These are phyloP conservation scores for Byssothecium circinans DNA, from an alignment of 2,329 filamentous ascomycete species.

Conservation along the genomic window DNA sequence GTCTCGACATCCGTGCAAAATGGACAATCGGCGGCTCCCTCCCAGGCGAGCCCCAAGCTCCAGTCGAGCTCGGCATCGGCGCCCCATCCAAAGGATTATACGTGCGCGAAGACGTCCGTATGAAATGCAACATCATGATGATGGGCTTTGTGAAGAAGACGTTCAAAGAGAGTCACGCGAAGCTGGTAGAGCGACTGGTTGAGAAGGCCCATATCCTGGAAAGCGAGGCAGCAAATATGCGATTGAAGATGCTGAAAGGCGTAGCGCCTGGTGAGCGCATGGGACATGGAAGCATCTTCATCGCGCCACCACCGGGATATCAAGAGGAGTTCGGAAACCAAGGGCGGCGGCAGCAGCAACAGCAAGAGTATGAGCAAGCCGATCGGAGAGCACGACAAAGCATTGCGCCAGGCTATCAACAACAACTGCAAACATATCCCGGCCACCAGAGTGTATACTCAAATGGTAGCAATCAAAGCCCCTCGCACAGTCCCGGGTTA, in stretches of 20 bases:
- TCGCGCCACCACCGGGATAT: constrained; percentile 41
- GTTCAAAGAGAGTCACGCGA: constrained; percentile 72
- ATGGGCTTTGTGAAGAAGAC: constrained; percentile 79
- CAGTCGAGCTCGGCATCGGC: constrained; percentile 66
- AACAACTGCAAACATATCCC: background rate
- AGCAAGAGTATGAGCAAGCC: background rate
- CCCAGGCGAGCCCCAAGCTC: constrained; percentile 68
- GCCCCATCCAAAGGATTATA: constrained; percentile 72
- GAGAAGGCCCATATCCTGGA: constrained; percentile 43
- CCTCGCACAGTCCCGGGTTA: constrained; percentile 10
- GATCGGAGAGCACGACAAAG: background rate
- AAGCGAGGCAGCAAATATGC: constrained; percentile 36
- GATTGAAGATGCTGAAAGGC: constrained; percentile 32
- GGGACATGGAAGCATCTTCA: constrained; percentile 38
- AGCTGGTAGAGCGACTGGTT: constrained; percentile 62
- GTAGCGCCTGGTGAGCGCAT: constrained; percentile 36
- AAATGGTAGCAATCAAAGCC: constrained; percentile 14
- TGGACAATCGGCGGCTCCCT: constrained; percentile 75
- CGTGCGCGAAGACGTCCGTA: constrained; percentile 81
- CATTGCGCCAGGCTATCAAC: background rate
- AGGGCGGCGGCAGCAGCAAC: background rate
- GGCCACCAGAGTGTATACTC: constrained; percentile 13
- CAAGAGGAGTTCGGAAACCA: constrained; percentile 1
- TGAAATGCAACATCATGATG: constrained; percentile 78
- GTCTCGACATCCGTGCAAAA: constrained; percentile 75